Percentiles rank a stretch among this genome's conserved stretches.
Evolutionary conservation across 805 yeast genomes (phyloP).

Genomic region (Metschnikowia corniflorae): DNA sequence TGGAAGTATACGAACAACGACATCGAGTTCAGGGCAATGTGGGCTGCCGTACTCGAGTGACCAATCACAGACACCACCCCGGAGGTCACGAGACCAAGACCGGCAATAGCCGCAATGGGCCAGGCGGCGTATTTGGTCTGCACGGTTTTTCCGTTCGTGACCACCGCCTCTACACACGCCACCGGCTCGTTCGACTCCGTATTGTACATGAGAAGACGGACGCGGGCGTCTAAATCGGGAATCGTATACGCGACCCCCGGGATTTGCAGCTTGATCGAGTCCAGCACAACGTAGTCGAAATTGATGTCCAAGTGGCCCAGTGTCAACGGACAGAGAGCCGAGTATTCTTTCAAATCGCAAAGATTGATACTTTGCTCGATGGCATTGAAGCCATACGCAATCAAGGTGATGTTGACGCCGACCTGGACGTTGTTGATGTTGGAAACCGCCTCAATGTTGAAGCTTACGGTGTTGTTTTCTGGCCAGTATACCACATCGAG

Average conservation of each 20-base stretch:
- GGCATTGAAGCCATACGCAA: slow-evolving; percentile 77
- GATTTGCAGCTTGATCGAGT: slow-evolving; percentile 45
- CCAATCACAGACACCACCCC: slow-evolving; percentile 86
- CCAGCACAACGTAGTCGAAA: slow-evolving; percentile 44
- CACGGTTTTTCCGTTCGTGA: slow-evolving; percentile 89
- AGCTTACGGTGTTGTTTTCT: slow-evolving; percentile 53
- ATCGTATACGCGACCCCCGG: slow-evolving; percentile 86
- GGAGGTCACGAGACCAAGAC: slow-evolving; percentile 81
- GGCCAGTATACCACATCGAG: slow-evolving; percentile 78
- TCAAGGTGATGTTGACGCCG: slow-evolving; percentile 58
- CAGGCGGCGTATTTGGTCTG: slow-evolving; percentile 78
- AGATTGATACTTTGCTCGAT: slow-evolving; percentile 53
- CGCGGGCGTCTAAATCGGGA: slow-evolving; percentile 94
- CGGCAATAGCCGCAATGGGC: slow-evolving; percentile 93
- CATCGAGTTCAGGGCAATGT: slow-evolving; percentile 93
- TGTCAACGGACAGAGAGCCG: slow-evolving; percentile 69
- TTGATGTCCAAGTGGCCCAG: slow-evolving; percentile 81
- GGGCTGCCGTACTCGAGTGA: slow-evolving; percentile 90
- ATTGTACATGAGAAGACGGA: slow-evolving; percentile 59
- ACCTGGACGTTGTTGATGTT: slow-evolving; percentile 66
- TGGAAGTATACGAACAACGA: slow-evolving; percentile 93
- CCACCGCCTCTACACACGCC: slow-evolving; percentile 89
- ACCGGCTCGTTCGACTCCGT: slow-evolving; percentile 44
- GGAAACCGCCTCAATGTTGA: slow-evolving; percentile 74
- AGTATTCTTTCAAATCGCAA: slow-evolving; percentile 51